These are phyloP conservation scores for Phytophthora sp. DNA, from an alignment of 352 stramenopile species.

Conservation along the genomic window DNA sequence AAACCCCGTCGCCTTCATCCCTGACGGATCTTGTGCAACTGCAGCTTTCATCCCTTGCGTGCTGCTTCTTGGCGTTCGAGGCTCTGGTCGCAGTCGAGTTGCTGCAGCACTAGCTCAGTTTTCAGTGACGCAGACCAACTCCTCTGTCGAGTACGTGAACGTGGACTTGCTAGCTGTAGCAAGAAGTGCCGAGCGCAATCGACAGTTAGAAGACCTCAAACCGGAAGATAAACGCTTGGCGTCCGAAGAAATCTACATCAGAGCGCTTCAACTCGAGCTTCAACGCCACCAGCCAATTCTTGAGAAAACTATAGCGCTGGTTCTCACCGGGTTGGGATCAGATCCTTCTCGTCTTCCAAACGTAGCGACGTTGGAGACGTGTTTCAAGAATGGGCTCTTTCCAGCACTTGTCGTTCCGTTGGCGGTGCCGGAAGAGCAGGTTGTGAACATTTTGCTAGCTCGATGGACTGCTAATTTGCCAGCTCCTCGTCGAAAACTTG, in stretches of 20 bases:
- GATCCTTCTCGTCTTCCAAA: conserved; percentile 46
- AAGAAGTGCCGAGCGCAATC: conserved; percentile 11
- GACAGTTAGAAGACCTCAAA: conserved; percentile 33
- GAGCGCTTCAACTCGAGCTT: conserved; percentile 28
- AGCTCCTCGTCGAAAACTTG: conserved; percentile 31
- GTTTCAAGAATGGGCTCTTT: conserved; percentile 54
- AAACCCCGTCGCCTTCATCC: conserved; percentile 56
- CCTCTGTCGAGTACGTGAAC: conserved; percentile 17
- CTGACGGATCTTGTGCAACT: conserved; percentile 32
- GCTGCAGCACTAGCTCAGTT: conserved; percentile 10
- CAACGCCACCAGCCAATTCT: conserved; percentile 2
- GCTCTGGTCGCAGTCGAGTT: conserved; percentile 24
- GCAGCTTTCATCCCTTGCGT: conserved; percentile 45
- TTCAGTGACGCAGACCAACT: background rate
- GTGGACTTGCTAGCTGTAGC: conserved; percentile 23
- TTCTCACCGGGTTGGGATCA: conserved; percentile 36
- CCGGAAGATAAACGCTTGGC: conserved; percentile 25
- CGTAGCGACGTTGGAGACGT: conserved; percentile 42
- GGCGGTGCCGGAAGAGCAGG: conserved; percentile 33
- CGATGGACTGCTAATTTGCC: conserved; percentile 40
- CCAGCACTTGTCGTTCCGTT: conserved; percentile 61
- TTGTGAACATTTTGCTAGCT: conserved; percentile 37
- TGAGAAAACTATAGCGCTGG: conserved; percentile 11
- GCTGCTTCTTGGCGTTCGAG: conserved; percentile 61
- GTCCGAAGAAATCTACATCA: conserved; percentile 26